Evolutionary conservation across 441 rosid species (phyloP).

Genomic region (Corymbia citriodora): DNA sequence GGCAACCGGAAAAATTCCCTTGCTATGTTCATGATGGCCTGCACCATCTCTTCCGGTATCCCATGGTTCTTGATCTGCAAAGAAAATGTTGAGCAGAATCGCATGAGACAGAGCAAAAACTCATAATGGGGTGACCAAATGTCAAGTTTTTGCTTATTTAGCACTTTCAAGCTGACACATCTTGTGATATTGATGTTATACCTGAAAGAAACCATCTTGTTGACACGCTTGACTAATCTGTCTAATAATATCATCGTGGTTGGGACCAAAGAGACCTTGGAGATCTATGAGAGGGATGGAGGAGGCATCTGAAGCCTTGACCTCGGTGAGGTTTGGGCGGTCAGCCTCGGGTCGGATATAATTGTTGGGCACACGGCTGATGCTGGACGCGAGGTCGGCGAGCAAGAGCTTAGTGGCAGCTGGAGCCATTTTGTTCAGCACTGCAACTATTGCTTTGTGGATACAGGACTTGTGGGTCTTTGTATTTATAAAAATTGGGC

Average conservation of each 20-base stretch:
- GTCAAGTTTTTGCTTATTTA: neutral
- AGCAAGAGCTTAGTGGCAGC: conserved; percentile 23
- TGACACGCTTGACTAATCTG: conserved; percentile 48
- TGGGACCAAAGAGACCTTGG: conserved; percentile 33
- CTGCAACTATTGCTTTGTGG: neutral
- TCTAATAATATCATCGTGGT: conserved; percentile 16
- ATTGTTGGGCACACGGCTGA: conserved; percentile 32
- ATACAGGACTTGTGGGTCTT: neutral
- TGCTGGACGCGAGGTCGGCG: conserved; percentile 36
- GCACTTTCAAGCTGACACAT: neutral
- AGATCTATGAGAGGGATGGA: conserved; percentile 62
- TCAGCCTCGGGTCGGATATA: conserved; percentile 49
- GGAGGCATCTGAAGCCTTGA: conserved; percentile 13
- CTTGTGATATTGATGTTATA: neutral
- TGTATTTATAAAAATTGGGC: neutral
- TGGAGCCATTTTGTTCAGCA: neutral
- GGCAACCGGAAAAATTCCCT: conserved; percentile 44
- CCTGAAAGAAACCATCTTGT: conserved; percentile 66
- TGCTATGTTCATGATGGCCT: conserved; percentile 25
- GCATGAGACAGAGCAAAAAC: neutral
- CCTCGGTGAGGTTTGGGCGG: conserved; percentile 45
- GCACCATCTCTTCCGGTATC: conserved; percentile 21
- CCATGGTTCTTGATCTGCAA: conserved; percentile 51
- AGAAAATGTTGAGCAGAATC: neutral
- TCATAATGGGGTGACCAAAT: neutral